Conservation (phyloP, 257 asterid species). For the Capsicum chinense region DNA sequence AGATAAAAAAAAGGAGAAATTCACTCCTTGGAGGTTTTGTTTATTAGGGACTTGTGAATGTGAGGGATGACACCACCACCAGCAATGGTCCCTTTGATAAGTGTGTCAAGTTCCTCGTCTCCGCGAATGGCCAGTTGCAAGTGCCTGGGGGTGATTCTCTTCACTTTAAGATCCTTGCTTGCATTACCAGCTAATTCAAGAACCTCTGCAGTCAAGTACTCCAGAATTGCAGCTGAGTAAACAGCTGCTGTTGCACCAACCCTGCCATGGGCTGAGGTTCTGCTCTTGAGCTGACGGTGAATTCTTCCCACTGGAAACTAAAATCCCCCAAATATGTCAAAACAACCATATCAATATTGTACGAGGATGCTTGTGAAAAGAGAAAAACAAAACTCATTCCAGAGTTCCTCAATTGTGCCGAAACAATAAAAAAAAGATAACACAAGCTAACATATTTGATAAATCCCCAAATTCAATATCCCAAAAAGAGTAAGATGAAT, state of each 20-base stretch:
- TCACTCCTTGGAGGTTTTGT: slow-evolving; percentile 96
- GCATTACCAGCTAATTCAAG: slow-evolving; percentile 98
- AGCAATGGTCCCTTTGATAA: slow-evolving; percentile 94
- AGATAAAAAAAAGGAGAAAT: neutral
- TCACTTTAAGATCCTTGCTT: slow-evolving; percentile 92
- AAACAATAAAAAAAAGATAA: neutral
- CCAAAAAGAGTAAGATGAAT: neutral
- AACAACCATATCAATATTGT: neutral
- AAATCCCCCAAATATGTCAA: slow-evolving; percentile 28
- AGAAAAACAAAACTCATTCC: neutral
- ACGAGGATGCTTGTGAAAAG: neutral
- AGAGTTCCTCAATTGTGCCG: neutral
- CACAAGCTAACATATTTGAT: neutral
- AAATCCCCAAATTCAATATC: neutral
- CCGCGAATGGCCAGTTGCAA: slow-evolving; percentile 97
- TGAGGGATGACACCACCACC: slow-evolving; percentile 99
- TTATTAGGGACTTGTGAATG: slow-evolving; percentile 98
- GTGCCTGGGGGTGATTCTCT: slow-evolving; percentile 95
- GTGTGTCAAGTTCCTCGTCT: slow-evolving; percentile 96
- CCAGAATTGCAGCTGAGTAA: slow-evolving; percentile 94
- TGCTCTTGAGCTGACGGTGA: slow-evolving; percentile 87
- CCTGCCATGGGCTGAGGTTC: slow-evolving; percentile 88
- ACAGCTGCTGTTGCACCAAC: slow-evolving; percentile 99
- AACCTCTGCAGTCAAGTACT: slow-evolving; percentile 90
- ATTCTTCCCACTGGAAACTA: slow-evolving; percentile 96